phyloP scores from a whole-genome alignment of 768 basidiomycete species.

The Collybia sordida region DNA sequence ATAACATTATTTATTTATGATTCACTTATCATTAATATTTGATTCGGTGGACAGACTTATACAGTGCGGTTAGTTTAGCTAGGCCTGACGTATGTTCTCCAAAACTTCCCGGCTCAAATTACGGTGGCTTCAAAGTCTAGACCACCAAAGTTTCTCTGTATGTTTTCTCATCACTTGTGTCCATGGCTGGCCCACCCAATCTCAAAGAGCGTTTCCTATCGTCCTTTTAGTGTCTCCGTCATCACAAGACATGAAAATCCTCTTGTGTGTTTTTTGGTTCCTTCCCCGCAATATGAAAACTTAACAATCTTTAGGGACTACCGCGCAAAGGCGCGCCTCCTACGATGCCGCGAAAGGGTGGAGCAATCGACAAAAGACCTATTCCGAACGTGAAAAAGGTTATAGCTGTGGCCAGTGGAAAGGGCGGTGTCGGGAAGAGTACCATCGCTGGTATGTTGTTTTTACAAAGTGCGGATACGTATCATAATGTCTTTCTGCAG shows the following conservation, averaged over 20 bases:
- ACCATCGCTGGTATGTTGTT: constrained; percentile 75
- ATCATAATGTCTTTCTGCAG: constrained; percentile 32
- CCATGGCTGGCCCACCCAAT: not conserved
- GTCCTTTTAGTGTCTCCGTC: constrained; percentile 10
- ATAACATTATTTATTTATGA: no score
- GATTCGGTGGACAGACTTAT: no score
- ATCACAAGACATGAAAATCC: constrained; percentile 16
- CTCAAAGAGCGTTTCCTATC: not conserved
- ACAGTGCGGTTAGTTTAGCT: no score
- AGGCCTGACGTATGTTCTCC: no score
- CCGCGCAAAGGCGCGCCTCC: constrained; percentile 42
- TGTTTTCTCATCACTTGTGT: not conserved
- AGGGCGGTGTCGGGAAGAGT: constrained; percentile 97
- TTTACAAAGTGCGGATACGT: not conserved
- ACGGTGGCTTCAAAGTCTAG: no score
- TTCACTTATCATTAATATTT: no score
- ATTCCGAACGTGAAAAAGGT: constrained; percentile 80
- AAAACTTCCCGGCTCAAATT: no score
- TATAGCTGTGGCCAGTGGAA: constrained; percentile 80
- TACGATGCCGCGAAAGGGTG: constrained; percentile 59
- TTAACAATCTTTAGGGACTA: constrained; percentile 14
- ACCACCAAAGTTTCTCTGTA: no score
- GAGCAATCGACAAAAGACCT: constrained; percentile 50
- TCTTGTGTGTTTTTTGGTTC: constrained; percentile 4
- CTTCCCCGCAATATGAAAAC: not conserved